Base-by-base conservation (phyloP, 2,329 filamentous ascomycete genomes). In the Alternaria longipes region DNA sequence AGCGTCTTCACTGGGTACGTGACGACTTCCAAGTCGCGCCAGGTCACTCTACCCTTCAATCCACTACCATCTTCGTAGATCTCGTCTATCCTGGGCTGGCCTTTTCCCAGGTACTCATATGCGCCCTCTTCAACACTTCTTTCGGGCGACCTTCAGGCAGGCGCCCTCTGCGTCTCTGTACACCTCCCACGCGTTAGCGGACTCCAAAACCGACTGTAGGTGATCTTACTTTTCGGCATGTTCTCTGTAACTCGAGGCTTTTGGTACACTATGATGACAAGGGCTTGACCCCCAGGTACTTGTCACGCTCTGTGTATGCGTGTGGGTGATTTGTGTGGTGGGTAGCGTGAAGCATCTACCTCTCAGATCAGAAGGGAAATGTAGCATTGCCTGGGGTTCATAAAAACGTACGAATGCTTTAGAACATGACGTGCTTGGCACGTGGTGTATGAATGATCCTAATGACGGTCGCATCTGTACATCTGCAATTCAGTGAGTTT, bases 21-120 rank as follows among this genome's bases (percentile, higher is more conserved):
- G 45, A 20, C 11, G 28, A 20, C 26, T 49, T 49, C 22, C 16
- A 11, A 49, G 45, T 49, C 28, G 24, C 30, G 4, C 45, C 28
- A 49, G 24, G 16, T 49, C 28, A 49, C 45, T 30, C 30, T 18
- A 34, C 28, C 24, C 45, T 30, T 49, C 28, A n/a, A 49, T 34
- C 45, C 45, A 28, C 45, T 8, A 49, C 9, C 45, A 20, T 49
- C 45, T 11, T 49, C 45, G 28, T 49, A 49, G 1, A 49, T 49
- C 45, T 49, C 30, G 45, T 49, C 18, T 30, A 49, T 49, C 16
- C 24, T 49, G 9, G 45, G 45, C 26, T 49, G 14, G 18, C n/a
- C 28, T 32, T 49, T 49, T 49, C 45, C 45, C 28, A 49, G 45
- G 45, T 49, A 20, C 45, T 49, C 28, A 49, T 49, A 30, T 30